Percentiles rank a stretch among this genome's conserved stretches.
These are phyloP conservation scores for Wickerhamiella cacticola DNA, from an alignment of 805 yeast species.

Conservation along the genomic window DNA sequence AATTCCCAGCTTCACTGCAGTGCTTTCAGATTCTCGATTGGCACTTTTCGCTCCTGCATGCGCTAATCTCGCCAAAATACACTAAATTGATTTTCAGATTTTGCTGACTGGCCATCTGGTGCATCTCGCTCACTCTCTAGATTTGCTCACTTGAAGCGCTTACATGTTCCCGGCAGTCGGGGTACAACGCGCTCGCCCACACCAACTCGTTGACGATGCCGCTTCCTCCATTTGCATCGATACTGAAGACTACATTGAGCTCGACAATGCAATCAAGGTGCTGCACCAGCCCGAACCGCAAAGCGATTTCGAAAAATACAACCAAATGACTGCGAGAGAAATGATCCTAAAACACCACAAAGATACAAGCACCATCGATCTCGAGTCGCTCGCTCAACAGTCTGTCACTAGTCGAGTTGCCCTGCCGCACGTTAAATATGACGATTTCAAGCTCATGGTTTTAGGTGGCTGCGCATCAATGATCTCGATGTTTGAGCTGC, in stretches of 20 bases:
- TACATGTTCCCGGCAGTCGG: slow-evolving; percentile 7
- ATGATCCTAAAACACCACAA: slow-evolving; percentile 17
- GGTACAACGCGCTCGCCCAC: neutral
- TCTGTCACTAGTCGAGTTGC: neutral
- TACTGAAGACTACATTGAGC: slow-evolving; percentile 22
- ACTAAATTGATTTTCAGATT: too few relatives aligned
- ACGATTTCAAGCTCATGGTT: slow-evolving; percentile 16
- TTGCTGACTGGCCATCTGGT: too few relatives aligned
- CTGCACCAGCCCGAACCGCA: slow-evolving; percentile 11
- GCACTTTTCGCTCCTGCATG: too few relatives aligned
- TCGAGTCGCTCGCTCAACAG: neutral
- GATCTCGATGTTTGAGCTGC: slow-evolving; percentile 12
- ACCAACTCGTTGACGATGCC: slow-evolving; percentile 23
- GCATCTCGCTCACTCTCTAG: too few relatives aligned
- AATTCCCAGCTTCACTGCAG: too few relatives aligned
- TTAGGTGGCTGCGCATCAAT: slow-evolving; percentile 16
- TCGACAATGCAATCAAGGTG: slow-evolving; percentile 23
- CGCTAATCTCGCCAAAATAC: too few relatives aligned
- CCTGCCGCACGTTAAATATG: slow-evolving; percentile 5
- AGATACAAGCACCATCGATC: slow-evolving; percentile 7
- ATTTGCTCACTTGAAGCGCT: neutral
- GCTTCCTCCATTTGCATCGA: slow-evolving; percentile 27
- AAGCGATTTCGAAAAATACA: slow-evolving; percentile 26
- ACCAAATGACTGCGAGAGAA: slow-evolving; percentile 23
- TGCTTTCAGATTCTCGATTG: too few relatives aligned